These are phyloP conservation scores for Phytophthora pluvialis DNA, from an alignment of 352 stramenopile genomes.

Conservation along the genomic window DNA sequence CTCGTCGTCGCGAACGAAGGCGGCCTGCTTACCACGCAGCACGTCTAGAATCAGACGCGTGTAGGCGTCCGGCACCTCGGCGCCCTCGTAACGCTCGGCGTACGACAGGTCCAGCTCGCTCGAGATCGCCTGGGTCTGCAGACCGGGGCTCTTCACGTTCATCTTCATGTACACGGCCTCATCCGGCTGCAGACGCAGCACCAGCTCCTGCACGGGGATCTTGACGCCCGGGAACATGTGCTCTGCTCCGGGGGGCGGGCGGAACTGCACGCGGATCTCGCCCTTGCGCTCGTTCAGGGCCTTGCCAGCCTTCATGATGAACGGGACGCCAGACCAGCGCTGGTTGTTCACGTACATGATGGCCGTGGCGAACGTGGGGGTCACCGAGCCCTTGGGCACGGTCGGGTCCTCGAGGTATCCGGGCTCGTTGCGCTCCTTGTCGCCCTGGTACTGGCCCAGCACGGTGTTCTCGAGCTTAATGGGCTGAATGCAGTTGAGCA, in stretches of 20 bases:
- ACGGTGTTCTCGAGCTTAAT: constrained; percentile 95
- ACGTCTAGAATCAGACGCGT: constrained; percentile 98
- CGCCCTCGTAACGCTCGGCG: constrained; percentile 83
- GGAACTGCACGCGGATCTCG: constrained; percentile 98
- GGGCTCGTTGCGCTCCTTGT: constrained; percentile 76
- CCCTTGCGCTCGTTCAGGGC: constrained; percentile 97
- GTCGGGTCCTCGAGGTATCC: constrained; percentile 97
- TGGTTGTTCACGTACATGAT: constrained; percentile 95
- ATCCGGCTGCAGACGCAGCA: constrained; percentile 97
- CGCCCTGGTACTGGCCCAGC: constrained; percentile 96
- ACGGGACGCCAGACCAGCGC: constrained; percentile 97
- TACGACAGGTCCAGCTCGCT: constrained; percentile 98
- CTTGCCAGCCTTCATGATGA: constrained; percentile 99
- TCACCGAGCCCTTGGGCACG: constrained; percentile 93
- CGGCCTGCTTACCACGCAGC: constrained; percentile 93
- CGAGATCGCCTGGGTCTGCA: constrained; percentile 91
- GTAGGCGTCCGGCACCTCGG: constrained; percentile 96
- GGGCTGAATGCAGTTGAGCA: constrained; percentile 95
- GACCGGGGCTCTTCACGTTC: constrained; percentile 96
- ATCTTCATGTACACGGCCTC: constrained; percentile 97
- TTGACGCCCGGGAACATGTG: constrained; percentile 92
- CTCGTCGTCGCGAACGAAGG: constrained; percentile 98
- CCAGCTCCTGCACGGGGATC: constrained; percentile 95
- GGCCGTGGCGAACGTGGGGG: constrained; percentile 92
- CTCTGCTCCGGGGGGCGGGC: constrained; percentile 86